Evolutionary conservation across 768 basidiomycete species (phyloP).

Genomic region (Terana coerulea): DNA sequence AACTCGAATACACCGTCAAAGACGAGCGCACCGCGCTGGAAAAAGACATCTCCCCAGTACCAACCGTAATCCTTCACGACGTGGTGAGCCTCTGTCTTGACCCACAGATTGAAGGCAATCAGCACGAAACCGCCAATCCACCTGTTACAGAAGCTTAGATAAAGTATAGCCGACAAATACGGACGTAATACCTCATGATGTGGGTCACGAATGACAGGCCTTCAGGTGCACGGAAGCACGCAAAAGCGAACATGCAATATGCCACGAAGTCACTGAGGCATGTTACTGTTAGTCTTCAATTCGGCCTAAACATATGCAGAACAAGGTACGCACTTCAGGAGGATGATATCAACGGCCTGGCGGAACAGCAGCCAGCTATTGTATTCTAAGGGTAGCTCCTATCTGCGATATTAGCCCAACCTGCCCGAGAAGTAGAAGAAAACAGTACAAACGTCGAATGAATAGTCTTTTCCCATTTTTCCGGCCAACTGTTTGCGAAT

Average conservation of each 20-base stretch:
- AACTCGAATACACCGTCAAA: slow-evolving; percentile 98
- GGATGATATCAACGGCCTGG: slow-evolving; percentile 92
- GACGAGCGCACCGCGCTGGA: slow-evolving; percentile 87
- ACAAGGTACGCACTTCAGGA: slow-evolving; percentile 80
- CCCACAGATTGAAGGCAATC: slow-evolving; percentile 96
- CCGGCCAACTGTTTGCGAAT: slow-evolving; percentile 80
- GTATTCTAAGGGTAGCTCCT: slow-evolving; percentile 91
- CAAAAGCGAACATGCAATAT: slow-evolving; percentile 93
- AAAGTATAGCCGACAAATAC: background rate
- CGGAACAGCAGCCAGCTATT: slow-evolving; percentile 97
- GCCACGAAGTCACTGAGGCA: slow-evolving; percentile 80
- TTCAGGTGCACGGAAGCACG: slow-evolving; percentile 84
- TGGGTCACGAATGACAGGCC: slow-evolving; percentile 73
- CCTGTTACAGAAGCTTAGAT: slow-evolving; percentile 34
- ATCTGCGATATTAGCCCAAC: slow-evolving; percentile 1
- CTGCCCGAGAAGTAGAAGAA: slow-evolving; percentile 3
- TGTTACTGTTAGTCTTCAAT: no score
- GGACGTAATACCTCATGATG: slow-evolving; percentile 58
- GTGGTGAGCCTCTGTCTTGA: slow-evolving; percentile 95
- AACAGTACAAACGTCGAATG: slow-evolving; percentile 69
- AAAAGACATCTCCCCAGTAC: slow-evolving; percentile 96
- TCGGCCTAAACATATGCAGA: no score
- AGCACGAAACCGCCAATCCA: slow-evolving; percentile 86
- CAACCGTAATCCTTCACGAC: slow-evolving; percentile 98
- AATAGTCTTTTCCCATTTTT: slow-evolving; percentile 95